phyloP scores from a whole-genome alignment of 805 yeast species.

The Teunomyces stri region DNA sequence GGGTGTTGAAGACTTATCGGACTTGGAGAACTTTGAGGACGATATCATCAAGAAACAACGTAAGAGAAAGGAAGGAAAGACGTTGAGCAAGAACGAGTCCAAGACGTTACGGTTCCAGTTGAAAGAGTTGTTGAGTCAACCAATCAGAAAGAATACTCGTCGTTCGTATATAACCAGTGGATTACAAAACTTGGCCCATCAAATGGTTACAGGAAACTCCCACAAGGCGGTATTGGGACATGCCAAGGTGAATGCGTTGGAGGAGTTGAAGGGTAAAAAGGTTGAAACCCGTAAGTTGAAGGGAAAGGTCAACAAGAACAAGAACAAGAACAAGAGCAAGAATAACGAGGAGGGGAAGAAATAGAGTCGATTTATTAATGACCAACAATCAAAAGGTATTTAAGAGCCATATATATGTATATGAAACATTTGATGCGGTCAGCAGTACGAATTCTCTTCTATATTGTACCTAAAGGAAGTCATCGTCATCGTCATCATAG shows the following conservation, averaged over 20 bases:
- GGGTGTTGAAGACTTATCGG: slow-evolving; percentile 71
- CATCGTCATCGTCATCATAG: slow-evolving; percentile 66
- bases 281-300: slow-evolving; percentile 5
- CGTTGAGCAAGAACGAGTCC: slow-evolving; percentile 48
- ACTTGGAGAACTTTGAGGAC: slow-evolving; percentile 61
- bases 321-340: slow-evolving; percentile 5
- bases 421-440: background rate
- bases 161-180: slow-evolving; percentile 81
- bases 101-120: slow-evolving; percentile 50
- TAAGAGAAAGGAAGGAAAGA: slow-evolving; percentile 42
- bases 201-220: slow-evolving; percentile 57
- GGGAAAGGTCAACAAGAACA: slow-evolving; percentile 10
- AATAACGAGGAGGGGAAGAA: slow-evolving; percentile 1
- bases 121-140: slow-evolving; percentile 47
- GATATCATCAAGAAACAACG: slow-evolving; percentile 64
- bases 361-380: slow-evolving; percentile 5
- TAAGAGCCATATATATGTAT: background rate
- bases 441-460: background rate
- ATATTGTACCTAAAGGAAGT: slow-evolving; percentile 1
- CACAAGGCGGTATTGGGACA: slow-evolving; percentile 72
- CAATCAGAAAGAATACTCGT: slow-evolving; percentile 63
- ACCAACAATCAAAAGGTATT: slow-evolving; percentile 1
- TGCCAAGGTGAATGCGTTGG: slow-evolving; percentile 63
- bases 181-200: slow-evolving; percentile 70
- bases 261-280: slow-evolving; percentile 40